Evolutionary conservation across 2,329 filamentous ascomycete genomes (phyloP).

Genomic region (Ascochyta pisi): DNA sequence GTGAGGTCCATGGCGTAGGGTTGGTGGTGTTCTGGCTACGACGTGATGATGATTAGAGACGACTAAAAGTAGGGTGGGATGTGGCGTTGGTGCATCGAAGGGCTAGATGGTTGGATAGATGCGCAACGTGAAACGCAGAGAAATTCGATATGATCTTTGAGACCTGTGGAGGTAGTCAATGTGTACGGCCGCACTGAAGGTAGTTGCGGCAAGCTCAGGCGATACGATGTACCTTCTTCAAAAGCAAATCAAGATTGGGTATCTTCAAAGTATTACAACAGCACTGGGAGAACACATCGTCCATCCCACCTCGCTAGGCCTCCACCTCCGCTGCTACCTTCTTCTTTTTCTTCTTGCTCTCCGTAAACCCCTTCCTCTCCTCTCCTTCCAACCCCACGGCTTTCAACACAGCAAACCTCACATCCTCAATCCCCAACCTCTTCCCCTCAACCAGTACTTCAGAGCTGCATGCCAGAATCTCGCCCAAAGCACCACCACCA

Average conservation of each 20-base stretch:
- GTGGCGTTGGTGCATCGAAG: no score
- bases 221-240: no score
- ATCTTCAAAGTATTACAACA: no score
- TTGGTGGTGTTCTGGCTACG: background rate
- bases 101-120: background rate
- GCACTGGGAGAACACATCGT: no score
- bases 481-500: constrained; percentile 56
- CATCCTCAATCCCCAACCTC: constrained; percentile 65
- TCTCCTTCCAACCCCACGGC: constrained; percentile 51
- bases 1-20: constrained; percentile 40
- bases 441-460: constrained; percentile 57
- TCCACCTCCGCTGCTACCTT: background rate
- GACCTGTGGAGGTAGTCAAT: no score
- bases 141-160: no score
- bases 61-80: background rate
- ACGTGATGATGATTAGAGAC: background rate
- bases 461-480: constrained; percentile 66
- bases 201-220: no score
- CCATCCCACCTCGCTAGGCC: background rate
- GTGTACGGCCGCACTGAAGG: no score
- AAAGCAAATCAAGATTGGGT: no score
- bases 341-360: constrained; percentile 13
- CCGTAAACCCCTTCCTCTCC: constrained; percentile 11
- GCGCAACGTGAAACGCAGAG: no score
- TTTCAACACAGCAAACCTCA: constrained; percentile 69